phyloP scores from a whole-genome alignment of 202 grass and related monocot species.

The Brachypodium distachyon region DNA sequence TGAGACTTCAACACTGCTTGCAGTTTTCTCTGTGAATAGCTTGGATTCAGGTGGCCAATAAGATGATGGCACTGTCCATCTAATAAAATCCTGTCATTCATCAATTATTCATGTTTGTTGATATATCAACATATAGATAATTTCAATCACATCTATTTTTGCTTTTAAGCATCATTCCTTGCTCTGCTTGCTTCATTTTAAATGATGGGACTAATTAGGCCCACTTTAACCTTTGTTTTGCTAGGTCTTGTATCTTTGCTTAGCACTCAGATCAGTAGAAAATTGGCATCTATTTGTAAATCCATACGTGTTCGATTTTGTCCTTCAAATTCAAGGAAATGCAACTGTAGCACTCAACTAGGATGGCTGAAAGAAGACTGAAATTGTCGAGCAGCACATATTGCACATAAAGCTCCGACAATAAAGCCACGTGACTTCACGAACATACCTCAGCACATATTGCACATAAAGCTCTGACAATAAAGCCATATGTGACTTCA shows the following conservation, averaged over 20 bases:
- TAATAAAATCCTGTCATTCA: conserved; percentile 11
- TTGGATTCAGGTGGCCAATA: conserved; percentile 20
- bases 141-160: neutral
- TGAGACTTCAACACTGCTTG: neutral
- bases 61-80: neutral
- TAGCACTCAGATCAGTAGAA: conserved; percentile 13
- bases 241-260: conserved; percentile 12
- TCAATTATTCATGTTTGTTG: neutral
- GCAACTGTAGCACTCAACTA: too few species aligned
- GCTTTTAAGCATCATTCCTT: too few species aligned
- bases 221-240: conserved; percentile 14
- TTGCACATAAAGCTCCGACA: too few species aligned
- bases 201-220: neutral
- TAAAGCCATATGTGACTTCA: too few species aligned
- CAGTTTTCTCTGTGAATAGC: conserved; percentile 32
- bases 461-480: too few species aligned
- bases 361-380: too few species aligned
- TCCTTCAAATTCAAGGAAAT: neutral
- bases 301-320: neutral
- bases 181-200: neutral
- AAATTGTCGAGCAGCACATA: neutral
- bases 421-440: too few species aligned
- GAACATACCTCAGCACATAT: too few species aligned
- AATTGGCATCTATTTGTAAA: neutral
- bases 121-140: neutral